phyloP scores from a whole-genome alignment of 2,329 filamentous ascomycete species.

The Hypoxylon sp. region DNA sequence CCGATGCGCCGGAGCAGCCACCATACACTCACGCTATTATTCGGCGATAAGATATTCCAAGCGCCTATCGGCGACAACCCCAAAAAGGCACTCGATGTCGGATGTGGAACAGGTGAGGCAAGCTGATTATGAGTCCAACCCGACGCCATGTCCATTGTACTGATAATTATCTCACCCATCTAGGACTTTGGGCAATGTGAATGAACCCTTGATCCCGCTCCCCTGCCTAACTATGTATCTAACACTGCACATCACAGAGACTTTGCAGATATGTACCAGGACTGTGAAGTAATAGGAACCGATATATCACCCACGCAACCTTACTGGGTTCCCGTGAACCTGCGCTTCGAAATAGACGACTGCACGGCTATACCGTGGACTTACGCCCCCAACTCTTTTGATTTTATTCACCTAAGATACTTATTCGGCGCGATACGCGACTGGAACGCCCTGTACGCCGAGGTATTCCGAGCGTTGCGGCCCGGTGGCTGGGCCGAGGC shows the following conservation, averaged over 20 bases:
- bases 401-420: slow-evolving; percentile 46
- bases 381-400: slow-evolving; percentile 37
- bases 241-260: slow-evolving; percentile 28
- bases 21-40: slow-evolving; percentile 38
- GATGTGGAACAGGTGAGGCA: slow-evolving; percentile 45
- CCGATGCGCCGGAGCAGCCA: slow-evolving; percentile 31
- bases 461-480: slow-evolving; percentile 37
- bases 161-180: not conserved
- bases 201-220: not conserved
- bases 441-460: slow-evolving; percentile 42
- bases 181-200: slow-evolving; percentile 43
- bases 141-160: not conserved
- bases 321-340: slow-evolving; percentile 41
- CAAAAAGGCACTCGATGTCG: slow-evolving; percentile 44
- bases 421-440: slow-evolving; percentile 42
- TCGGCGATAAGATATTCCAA: slow-evolving; percentile 41
- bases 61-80: slow-evolving; percentile 41
- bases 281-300: slow-evolving; percentile 48
- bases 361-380: slow-evolving; percentile 40
- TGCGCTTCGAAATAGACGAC: slow-evolving; percentile 46
- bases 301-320: slow-evolving; percentile 49
- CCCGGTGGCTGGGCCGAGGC: slow-evolving; percentile 43
- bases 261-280: slow-evolving; percentile 40
- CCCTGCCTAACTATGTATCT: not conserved
- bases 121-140: not conserved